A percentile compares a stretch with the other conserved stretches of the same genome.
Conservation (phyloP, 768 basidiomycete genomes). For the Tubosaeta brunneosetosa region DNA sequence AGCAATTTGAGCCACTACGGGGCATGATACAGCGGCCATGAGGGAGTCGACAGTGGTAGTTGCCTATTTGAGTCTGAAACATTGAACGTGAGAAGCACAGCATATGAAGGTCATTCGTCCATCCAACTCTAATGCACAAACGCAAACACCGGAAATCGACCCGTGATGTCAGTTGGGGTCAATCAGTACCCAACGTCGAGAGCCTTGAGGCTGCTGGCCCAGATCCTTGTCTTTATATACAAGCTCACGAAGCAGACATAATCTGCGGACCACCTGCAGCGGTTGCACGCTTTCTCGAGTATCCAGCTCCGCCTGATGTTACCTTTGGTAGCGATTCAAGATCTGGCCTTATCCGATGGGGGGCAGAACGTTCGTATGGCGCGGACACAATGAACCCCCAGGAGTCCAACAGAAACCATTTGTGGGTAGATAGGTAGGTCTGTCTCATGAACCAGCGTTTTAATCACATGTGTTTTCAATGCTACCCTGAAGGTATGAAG, state of each 20-base stretch:
- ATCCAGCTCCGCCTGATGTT: slow-evolving; percentile 7
- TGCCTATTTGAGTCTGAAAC: too few species aligned
- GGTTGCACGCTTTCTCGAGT: slow-evolving; percentile 34
- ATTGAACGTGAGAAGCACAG: too few species aligned
- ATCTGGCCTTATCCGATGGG: slow-evolving; percentile 36
- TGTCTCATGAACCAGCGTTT: slow-evolving; percentile 17
- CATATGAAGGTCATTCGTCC: too few species aligned
- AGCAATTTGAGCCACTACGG: not conserved
- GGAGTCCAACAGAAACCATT: slow-evolving; percentile 3
- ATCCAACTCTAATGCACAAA: slow-evolving; percentile 19
- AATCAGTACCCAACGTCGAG: not conserved
- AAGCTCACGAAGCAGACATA: slow-evolving; percentile 76
- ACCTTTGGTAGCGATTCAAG: slow-evolving; percentile 14
- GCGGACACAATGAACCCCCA: slow-evolving; percentile 1
- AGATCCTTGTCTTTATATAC: slow-evolving; percentile 44
- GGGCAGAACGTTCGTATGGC: slow-evolving; percentile 11
- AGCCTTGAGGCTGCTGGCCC: not conserved
- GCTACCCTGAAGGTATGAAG: slow-evolving; percentile 8
- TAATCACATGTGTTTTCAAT: slow-evolving; percentile 4
- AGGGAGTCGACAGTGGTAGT: not conserved
- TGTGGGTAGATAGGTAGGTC: slow-evolving; percentile 87
- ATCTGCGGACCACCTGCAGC: slow-evolving; percentile 47
- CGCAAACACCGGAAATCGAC: slow-evolving; percentile 20
- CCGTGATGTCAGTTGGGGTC: slow-evolving; percentile 12
- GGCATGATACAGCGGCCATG: not conserved